Evolutionary conservation across 2,329 filamentous ascomycete genomes (phyloP).

Genomic region (Botrytis galanthina): DNA sequence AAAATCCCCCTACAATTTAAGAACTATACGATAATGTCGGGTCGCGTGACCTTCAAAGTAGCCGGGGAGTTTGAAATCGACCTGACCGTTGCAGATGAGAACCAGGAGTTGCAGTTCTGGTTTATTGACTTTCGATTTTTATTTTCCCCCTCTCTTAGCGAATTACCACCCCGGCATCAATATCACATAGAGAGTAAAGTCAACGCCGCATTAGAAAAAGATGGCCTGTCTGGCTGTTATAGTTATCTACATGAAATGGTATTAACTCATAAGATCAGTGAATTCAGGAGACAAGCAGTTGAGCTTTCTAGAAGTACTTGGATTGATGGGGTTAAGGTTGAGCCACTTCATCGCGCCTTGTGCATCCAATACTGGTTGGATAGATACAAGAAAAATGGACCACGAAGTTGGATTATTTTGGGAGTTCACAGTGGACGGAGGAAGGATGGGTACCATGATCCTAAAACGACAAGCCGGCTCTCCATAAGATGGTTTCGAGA

Average conservation of each 20-base stretch:
- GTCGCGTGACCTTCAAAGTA: conserved; percentile 86
- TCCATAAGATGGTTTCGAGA: conserved; percentile 80
- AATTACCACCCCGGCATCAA: conserved; percentile 62
- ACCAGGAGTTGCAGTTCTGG: conserved; percentile 80
- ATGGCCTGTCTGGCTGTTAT: conserved; percentile 78
- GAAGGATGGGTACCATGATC: conserved; percentile 44
- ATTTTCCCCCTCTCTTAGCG: conserved; percentile 67
- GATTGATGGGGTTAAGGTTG: conserved; percentile 74
- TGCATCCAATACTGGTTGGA: conserved; percentile 89
- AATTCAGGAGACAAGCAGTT: conserved; percentile 73
- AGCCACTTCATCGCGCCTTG: conserved; percentile 76
- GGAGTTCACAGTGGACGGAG: conserved; percentile 68
- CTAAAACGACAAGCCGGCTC: conserved; percentile 53
- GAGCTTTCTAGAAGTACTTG: conserved; percentile 69
- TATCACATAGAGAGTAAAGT: conserved; percentile 66
- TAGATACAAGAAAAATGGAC: conserved; percentile 52
- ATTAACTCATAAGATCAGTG: conserved; percentile 84
- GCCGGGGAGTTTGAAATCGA: conserved; percentile 88
- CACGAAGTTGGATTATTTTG: conserved; percentile 89
- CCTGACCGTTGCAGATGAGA: conserved; percentile 84
- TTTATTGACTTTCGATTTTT: conserved; percentile 89
- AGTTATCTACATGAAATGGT: conserved; percentile 83
- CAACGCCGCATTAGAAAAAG: conserved; percentile 67
- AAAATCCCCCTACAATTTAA: conserved; percentile 71
- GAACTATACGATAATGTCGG: conserved; percentile 75